These are phyloP conservation scores for Penicillium desertorum DNA, from an alignment of 495 filamentous ascomycete genomes.

Conservation along the genomic window DNA sequence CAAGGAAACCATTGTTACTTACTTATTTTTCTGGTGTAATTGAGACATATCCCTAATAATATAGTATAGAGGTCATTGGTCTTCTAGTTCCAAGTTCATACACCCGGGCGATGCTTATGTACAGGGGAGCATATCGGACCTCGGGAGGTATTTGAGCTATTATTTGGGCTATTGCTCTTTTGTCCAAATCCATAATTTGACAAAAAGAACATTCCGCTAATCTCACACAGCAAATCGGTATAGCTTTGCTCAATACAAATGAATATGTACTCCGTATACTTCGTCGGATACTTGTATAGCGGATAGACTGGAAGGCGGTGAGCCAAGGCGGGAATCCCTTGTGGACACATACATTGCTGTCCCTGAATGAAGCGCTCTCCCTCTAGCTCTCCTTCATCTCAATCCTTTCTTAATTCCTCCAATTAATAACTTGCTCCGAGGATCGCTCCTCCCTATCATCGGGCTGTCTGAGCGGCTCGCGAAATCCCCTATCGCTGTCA, in stretches of 20 bases:
- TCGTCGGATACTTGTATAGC: constrained; percentile 3
- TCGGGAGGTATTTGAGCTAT: not conserved
- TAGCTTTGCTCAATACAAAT: not conserved
- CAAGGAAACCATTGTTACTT: too few relatives aligned
- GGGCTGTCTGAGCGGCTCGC: constrained; percentile 46
- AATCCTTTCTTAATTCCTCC: constrained; percentile 21
- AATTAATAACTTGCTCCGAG: constrained; percentile 19
- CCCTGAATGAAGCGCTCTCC: constrained; percentile 27
- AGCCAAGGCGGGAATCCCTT: constrained; percentile 45
- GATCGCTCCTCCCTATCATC: constrained; percentile 16
- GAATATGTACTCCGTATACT: not conserved
- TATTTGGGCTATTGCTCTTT: not conserved
- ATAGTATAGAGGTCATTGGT: not conserved
- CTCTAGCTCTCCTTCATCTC: constrained; percentile 26
- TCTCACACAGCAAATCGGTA: not conserved
- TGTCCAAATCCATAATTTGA: not conserved
- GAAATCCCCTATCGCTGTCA: constrained; percentile 35
- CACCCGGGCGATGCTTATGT: not conserved
- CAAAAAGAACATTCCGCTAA: not conserved
- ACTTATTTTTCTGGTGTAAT: not conserved
- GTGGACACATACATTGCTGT: constrained; percentile 49
- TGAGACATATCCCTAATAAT: not conserved
- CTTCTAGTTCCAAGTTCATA: not conserved
- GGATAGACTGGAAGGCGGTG: constrained; percentile 40
- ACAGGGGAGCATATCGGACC: not conserved